Evolutionary conservation across 495 filamentous ascomycete species (phyloP).

Genomic region (Lepraria neglecta): DNA sequence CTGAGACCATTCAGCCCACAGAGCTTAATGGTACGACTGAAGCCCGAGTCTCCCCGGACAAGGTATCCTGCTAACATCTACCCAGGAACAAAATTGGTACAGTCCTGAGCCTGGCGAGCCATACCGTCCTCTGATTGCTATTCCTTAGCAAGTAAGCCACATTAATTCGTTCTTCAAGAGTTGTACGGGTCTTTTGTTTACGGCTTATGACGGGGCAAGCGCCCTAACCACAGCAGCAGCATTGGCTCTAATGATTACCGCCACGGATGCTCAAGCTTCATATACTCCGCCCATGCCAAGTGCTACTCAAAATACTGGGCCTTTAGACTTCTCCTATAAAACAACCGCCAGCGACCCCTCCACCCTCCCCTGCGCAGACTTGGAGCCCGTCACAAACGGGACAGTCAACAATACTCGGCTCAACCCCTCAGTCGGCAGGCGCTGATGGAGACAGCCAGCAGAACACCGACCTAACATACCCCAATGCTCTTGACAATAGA

Average conservation of each 20-base stretch:
- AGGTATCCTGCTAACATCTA: background rate
- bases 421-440: background rate
- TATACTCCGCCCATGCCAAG: background rate
- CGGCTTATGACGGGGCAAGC: conserved; percentile 13
- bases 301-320: conserved; percentile 1
- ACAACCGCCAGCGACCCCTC: background rate
- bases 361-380: background rate
- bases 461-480: too few species aligned
- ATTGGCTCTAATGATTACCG: background rate
- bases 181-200: conserved; percentile 2
- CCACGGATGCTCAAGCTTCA: background rate
- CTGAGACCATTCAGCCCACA: too few species aligned
- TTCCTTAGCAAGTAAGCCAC: conserved; percentile 1
- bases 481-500: too few species aligned
- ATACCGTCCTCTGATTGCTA: conserved; percentile 11
- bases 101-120: conserved; percentile 12
- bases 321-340: background rate
- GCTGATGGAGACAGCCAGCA: background rate
- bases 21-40: conserved; percentile 9
- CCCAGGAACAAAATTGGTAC: conserved; percentile 4
- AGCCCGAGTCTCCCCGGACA: background rate
- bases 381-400: background rate
- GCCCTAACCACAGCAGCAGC: background rate
- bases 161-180: conserved; percentile 6
- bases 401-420: background rate